phyloP scores from a whole-genome alignment of 176 grass and related monocot genomes.

The barley (Hordeum vulgare) region MorexV3_pseudomolecules_assembly NC_058518.1:380084549-380085048 shows the following conservation, averaged over 20 bases:
- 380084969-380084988: background rate
- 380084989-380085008: no score
- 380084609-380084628: background rate
- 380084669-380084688: background rate
- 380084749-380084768: background rate
- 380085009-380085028: background rate
- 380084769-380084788: background rate
- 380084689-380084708: background rate
- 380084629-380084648: background rate
- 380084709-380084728: background rate
- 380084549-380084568: background rate
- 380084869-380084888: background rate
- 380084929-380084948: background rate
- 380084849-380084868: background rate
- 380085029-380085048: background rate
- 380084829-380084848: background rate
- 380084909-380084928: background rate
- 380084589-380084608: background rate
- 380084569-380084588: background rate
- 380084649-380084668: background rate
- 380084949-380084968: background rate
- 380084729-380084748: background rate
- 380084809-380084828: constrained; percentile 1
- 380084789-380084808: background rate
- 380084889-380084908: background rate